Evolutionary conservation across 139 green algal species (phyloP).

Genomic region (Coelastrella sp.): DNA sequence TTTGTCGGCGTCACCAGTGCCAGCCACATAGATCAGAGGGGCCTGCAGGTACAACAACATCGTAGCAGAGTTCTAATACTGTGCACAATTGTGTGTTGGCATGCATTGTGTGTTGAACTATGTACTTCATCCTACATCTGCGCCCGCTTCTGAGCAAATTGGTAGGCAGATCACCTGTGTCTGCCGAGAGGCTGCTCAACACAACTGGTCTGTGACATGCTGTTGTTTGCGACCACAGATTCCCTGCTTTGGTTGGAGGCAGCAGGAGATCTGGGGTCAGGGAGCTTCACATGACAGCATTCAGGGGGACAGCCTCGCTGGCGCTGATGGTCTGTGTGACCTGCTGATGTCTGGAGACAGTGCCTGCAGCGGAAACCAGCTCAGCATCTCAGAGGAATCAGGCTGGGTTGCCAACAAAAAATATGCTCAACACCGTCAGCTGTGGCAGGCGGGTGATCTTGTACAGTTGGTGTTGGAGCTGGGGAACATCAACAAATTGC

Average conservation of each 20-base stretch:
- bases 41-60: not conserved
- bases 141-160: no score
- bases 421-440: not conserved
- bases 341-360: no score
- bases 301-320: no score
- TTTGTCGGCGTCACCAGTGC: constrained; percentile 28
- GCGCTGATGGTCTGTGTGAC: no score
- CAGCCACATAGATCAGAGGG: constrained; percentile 20
- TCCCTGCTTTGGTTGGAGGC: constrained; percentile 29
- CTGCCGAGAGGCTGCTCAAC: not conserved
- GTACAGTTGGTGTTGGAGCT: constrained; percentile 4
- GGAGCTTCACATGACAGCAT: not conserved
- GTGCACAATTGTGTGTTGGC: not conserved
- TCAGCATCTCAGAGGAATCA: not conserved
- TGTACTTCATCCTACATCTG: not conserved
- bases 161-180: not conserved
- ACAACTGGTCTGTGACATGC: no score
- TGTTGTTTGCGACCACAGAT: not conserved
- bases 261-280: not conserved
- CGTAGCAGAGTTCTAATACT: not conserved
- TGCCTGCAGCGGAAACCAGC: not conserved
- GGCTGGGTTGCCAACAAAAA: not conserved
- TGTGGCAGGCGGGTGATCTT: constrained; percentile 14
- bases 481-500: not conserved
- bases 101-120: not conserved